Conservation (phyloP, 805 yeast species). For the Citeromyces matritensis region DNA sequence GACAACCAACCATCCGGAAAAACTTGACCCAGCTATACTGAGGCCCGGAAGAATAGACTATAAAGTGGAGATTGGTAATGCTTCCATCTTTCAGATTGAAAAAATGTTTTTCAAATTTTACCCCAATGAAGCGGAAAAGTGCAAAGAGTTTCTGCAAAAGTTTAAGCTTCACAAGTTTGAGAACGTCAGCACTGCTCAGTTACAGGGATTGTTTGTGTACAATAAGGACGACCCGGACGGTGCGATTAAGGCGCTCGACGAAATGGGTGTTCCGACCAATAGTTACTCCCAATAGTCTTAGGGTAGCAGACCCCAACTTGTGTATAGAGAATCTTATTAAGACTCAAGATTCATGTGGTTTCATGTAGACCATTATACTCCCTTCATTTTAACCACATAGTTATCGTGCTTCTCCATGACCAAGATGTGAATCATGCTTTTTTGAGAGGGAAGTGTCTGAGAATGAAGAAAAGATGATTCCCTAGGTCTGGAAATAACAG, state of each 20-base stretch:
- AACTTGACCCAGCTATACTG: constrained; percentile 80
- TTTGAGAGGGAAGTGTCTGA: too few relatives aligned
- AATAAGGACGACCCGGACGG: constrained; percentile 70
- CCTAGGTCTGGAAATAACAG: too few relatives aligned
- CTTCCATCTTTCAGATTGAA: constrained; percentile 66
- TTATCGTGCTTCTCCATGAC: too few relatives aligned
- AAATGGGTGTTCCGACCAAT: neutral
- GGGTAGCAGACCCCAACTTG: too few relatives aligned
- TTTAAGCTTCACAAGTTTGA: constrained; percentile 31
- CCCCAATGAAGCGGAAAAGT: constrained; percentile 36
- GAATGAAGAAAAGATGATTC: too few relatives aligned
- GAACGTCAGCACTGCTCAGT: constrained; percentile 75
- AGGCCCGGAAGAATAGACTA: constrained; percentile 92
- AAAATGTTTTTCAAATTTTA: constrained; percentile 85
- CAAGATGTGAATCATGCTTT: too few relatives aligned
- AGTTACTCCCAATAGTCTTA: constrained; percentile 1
- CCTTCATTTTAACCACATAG: too few relatives aligned
- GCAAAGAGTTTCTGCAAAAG: constrained; percentile 33
- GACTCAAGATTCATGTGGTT: too few relatives aligned
- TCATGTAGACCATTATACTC: too few relatives aligned
- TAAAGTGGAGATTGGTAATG: constrained; percentile 73
- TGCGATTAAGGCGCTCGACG: constrained; percentile 53
- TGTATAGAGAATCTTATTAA: too few relatives aligned
- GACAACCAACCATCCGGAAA: constrained; percentile 97
- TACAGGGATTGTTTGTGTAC: constrained; percentile 91